phyloP scores from a whole-genome alignment of 768 basidiomycete genomes.

The Kondoa subrosea region DNA sequence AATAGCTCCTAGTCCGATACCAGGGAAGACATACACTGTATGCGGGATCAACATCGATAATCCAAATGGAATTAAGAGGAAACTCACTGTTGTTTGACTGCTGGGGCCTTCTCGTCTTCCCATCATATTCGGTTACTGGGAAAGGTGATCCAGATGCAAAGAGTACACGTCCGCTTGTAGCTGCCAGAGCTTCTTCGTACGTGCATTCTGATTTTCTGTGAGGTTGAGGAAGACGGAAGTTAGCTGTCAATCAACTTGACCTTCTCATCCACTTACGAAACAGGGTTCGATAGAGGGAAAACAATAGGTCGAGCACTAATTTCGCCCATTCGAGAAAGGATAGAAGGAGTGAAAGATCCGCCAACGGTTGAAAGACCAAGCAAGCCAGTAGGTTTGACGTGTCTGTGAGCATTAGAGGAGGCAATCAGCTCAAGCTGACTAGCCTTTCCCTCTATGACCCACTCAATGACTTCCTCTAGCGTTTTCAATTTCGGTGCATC shows the following conservation, averaged over 20 bases:
- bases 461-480: conserved; percentile 55
- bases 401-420: conserved; percentile 24
- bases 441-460: neutral
- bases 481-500: conserved; percentile 54
- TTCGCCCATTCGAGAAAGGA: conserved; percentile 58
- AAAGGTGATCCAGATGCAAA: conserved; percentile 85
- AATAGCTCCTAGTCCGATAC: conserved; percentile 50
- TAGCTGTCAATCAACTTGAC: neutral
- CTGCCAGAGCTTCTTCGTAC: conserved; percentile 53
- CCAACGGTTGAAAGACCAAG: conserved; percentile 75
- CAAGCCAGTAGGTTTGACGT: conserved; percentile 73
- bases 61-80: conserved; percentile 52
- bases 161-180: conserved; percentile 47
- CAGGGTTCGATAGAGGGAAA: conserved; percentile 80
- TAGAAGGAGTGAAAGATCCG: conserved; percentile 55
- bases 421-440: neutral
- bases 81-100: conserved; percentile 87
- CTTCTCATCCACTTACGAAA: conserved; percentile 15
- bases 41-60: conserved; percentile 24
- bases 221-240: conserved; percentile 23
- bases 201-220: conserved; percentile 60
- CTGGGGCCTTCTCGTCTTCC: conserved; percentile 50
- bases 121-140: conserved; percentile 44
- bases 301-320: conserved; percentile 72
- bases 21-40: conserved; percentile 24